Percentiles rank a stretch among this genome's conserved stretches.
These are phyloP conservation scores for Endoconidiophora polonica DNA, from an alignment of 2,329 filamentous ascomycete species.

Conservation along the genomic window DNA sequence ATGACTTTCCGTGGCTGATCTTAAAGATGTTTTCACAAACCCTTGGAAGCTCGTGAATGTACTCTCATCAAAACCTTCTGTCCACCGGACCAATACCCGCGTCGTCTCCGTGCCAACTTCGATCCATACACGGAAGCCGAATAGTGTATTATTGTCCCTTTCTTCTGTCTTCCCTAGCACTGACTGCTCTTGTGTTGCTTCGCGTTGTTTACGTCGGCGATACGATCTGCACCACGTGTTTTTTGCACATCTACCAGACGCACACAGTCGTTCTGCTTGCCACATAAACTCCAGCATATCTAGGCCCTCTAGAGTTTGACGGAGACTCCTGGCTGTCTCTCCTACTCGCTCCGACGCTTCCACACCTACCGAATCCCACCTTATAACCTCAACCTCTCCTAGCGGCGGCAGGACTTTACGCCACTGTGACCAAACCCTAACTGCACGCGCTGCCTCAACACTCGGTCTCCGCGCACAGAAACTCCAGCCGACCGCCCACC, in stretches of 20 bases:
- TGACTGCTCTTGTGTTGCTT: conserved; percentile 12
- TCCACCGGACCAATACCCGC: conserved; percentile 32
- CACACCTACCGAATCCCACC: conserved; percentile 24
- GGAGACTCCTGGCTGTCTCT: conserved; percentile 21
- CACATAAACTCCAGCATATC: conserved; percentile 48
- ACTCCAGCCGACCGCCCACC: conserved; percentile 86
- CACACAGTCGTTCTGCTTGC: conserved; percentile 31
- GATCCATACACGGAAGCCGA: conserved; percentile 12
- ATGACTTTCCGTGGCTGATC: neutral
- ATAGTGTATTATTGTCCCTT: conserved; percentile 7
- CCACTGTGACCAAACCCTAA: conserved; percentile 22
- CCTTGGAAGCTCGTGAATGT: conserved; percentile 81
- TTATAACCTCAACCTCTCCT: conserved; percentile 26
- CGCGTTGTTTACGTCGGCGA: neutral
- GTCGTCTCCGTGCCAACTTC: neutral
- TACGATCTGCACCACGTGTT: conserved; percentile 14
- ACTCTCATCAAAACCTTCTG: conserved; percentile 54
- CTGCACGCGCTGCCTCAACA: conserved; percentile 27
- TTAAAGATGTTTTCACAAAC: conserved; percentile 38
- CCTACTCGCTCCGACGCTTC: conserved; percentile 23
- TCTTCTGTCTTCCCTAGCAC: conserved; percentile 13
- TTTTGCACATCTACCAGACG: conserved; percentile 16
- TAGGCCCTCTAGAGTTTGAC: conserved; percentile 34
- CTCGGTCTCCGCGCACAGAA: conserved; percentile 51
- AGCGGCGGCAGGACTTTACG: conserved; percentile 28